These are phyloP conservation scores for Monilinia aucupariae DNA, from an alignment of 2,329 filamentous ascomycete species.

Conservation along the genomic window DNA sequence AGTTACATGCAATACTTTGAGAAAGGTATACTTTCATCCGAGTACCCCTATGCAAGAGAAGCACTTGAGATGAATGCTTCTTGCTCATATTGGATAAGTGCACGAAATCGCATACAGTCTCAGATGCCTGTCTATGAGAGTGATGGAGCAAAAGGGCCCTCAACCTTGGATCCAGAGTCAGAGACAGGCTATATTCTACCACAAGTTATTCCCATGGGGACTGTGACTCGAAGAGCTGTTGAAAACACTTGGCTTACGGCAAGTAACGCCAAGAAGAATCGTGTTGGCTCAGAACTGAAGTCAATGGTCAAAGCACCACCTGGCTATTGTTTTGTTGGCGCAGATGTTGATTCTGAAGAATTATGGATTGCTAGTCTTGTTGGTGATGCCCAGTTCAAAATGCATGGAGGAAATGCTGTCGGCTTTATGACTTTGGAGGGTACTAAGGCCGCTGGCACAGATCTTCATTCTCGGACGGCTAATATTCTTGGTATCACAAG, in stretches of 20 bases:
- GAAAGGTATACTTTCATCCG: constrained; percentile 76
- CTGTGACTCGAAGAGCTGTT: constrained; percentile 86
- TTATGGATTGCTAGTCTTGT: constrained; percentile 96
- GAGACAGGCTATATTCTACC: constrained; percentile 79
- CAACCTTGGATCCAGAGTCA: constrained; percentile 22
- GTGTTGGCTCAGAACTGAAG: constrained; percentile 94
- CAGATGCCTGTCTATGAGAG: constrained; percentile 89
- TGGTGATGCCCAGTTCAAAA: constrained; percentile 87
- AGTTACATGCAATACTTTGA: constrained; percentile 89
- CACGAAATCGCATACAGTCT: constrained; percentile 84
- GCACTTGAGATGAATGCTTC: constrained; percentile 98
- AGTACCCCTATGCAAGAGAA: constrained; percentile 86
- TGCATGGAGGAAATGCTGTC: constrained; percentile 94
- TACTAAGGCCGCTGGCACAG: constrained; percentile 87
- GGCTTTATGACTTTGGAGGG: constrained; percentile 99
- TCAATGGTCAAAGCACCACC: constrained; percentile 90
- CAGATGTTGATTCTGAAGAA: constrained; percentile 95
- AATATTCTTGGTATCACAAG: constrained; percentile 87
- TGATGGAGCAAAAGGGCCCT: constrained; percentile 42
- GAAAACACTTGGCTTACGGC: constrained; percentile 99
- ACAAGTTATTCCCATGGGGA: constrained; percentile 97
- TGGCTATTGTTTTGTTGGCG: constrained; percentile 90
- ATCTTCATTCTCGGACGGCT: constrained; percentile 90
- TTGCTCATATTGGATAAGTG: constrained; percentile 98
- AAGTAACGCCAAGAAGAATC: constrained; percentile 92